Evolutionary conservation across 2,329 filamentous ascomycete species (phyloP).

Genomic region (Colletotrichum aenigma): DNA sequence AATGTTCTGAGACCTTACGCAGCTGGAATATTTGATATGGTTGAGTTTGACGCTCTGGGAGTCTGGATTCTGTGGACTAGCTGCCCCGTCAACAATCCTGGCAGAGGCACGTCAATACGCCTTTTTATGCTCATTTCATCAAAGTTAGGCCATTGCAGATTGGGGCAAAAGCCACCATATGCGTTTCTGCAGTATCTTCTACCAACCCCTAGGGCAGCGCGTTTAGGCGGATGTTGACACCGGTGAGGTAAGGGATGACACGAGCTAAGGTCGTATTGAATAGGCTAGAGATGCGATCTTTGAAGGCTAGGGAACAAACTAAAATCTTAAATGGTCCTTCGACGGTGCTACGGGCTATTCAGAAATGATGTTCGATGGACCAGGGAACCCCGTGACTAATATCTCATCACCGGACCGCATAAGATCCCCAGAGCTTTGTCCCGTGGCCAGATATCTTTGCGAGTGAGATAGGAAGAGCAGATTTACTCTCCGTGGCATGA

Average conservation of each 20-base stretch:
- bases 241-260: accelerated
- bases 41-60: accelerated
- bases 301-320: too few relatives aligned
- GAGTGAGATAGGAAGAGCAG: too few relatives aligned
- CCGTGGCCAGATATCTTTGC: too few relatives aligned
- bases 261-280: neutral
- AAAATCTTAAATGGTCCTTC: too few relatives aligned
- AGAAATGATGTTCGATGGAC: accelerated
- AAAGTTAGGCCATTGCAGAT: accelerated
- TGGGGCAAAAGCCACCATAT: too few relatives aligned
- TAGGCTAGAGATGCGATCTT: accelerated
- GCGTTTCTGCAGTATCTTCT: too few relatives aligned
- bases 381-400: neutral
- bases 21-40: neutral
- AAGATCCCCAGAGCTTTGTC: too few relatives aligned
- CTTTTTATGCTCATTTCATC: accelerated
- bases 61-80: too few relatives aligned
- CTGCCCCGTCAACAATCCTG: accelerated
- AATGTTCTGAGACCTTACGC: neutral
- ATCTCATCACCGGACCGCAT: too few relatives aligned
- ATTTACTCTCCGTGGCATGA: too few relatives aligned
- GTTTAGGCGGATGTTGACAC: neutral
- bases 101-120: neutral
- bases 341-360: neutral
- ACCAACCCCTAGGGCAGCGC: accelerated